phyloP scores from a whole-genome alignment of 2,329 filamentous ascomycete genomes.

The Epichloe glyceriae region DNA sequence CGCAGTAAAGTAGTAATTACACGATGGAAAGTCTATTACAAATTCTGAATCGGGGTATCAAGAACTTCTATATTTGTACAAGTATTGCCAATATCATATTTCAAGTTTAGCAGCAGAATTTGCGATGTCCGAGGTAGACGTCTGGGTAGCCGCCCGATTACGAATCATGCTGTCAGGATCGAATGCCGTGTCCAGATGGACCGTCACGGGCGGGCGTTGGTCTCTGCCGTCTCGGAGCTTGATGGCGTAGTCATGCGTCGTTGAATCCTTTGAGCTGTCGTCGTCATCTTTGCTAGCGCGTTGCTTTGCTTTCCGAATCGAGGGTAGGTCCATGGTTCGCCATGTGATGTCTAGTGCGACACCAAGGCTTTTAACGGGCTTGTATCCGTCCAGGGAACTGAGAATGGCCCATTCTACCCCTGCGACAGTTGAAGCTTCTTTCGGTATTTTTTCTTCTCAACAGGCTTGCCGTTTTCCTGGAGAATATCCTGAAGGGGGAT shows the following conservation, averaged over 20 bases:
- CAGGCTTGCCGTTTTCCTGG: conserved; percentile 12
- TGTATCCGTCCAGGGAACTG: conserved; percentile 15
- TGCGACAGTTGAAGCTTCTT: conserved; percentile 10
- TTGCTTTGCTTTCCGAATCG: neutral
- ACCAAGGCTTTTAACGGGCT: conserved; percentile 16
- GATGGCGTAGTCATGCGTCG: conserved; percentile 5
- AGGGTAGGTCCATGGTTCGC: conserved; percentile 14
- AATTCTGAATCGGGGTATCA: neutral
- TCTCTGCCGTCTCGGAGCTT: conserved; percentile 2
- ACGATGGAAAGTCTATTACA: neutral
- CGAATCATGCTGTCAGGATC: conserved; percentile 3
- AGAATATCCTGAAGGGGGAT: conserved; percentile 18
- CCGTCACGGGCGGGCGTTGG: neutral
- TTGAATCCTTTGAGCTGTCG: neutral
- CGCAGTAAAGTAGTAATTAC: neutral
- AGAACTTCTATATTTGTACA: neutral
- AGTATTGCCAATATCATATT: neutral
- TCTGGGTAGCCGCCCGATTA: neutral
- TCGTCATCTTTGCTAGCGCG: neutral
- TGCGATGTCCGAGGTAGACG: neutral
- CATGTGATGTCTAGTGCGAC: conserved; percentile 14
- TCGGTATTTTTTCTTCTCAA: conserved; percentile 10
- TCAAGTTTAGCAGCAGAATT: neutral
- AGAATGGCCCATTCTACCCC: conserved; percentile 20
- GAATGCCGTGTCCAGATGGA: conserved; percentile 6